Percentiles rank a stretch among this genome's conserved stretches.
Evolutionary conservation across 2,329 filamentous ascomycete species (phyloP).

Genomic region (Claviceps cyperi): DNA sequence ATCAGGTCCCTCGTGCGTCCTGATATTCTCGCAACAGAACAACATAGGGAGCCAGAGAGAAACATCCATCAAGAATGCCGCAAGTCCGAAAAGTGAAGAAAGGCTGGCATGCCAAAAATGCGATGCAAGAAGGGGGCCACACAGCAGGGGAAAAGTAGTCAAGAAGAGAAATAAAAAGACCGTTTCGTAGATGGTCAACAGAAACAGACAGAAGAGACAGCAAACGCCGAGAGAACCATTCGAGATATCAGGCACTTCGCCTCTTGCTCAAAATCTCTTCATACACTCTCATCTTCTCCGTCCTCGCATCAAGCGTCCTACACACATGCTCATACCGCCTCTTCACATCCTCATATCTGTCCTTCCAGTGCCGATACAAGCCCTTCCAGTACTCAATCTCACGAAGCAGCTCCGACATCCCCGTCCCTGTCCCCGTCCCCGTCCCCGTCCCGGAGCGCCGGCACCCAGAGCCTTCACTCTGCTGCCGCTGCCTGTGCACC

Average conservation of each 20-base stretch:
- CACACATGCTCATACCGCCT: constrained; percentile 16
- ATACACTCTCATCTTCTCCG: constrained; percentile 19
- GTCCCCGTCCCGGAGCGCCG: constrained; percentile 17
- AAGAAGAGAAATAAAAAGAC: not conserved
- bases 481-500: constrained; percentile 10
- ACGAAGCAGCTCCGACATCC: constrained; percentile 18
- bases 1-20: no score
- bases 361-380: constrained; percentile 17
- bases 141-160: no score
- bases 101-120: no score
- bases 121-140: no score
- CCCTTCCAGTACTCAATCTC: constrained; percentile 23
- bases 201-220: no score
- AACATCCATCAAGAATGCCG: no score
- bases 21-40: no score
- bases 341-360: constrained; percentile 14
- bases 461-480: no score
- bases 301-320: constrained; percentile 15
- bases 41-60: no score
- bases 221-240: not conserved
- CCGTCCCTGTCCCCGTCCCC: constrained; percentile 19
- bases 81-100: no score
- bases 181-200: not conserved
- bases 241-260: not conserved
- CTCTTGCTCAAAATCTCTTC: constrained; percentile 20